A percentile compares a stretch with the other conserved stretches of the same genome.
These are phyloP conservation scores for Vitis rotundifolia DNA, from an alignment of 164 flowering plant species.

Conservation along the genomic window DNA sequence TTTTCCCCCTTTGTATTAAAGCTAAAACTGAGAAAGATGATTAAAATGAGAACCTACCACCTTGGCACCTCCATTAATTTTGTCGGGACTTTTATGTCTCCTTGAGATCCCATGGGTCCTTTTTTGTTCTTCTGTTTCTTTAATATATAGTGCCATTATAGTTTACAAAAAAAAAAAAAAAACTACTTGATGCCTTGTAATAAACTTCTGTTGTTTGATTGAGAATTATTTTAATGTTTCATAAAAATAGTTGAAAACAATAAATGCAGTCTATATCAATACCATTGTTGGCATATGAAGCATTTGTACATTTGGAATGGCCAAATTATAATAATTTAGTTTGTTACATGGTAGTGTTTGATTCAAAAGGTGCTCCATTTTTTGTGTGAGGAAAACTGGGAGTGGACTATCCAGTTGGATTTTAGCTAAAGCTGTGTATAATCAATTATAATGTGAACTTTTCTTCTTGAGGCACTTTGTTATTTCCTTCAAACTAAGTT, in stretches of 20 bases:
- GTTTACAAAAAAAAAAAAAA: no score
- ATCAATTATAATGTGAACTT: neutral
- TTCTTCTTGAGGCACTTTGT: neutral
- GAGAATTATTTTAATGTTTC: neutral
- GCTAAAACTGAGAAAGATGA: no score
- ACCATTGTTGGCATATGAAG: neutral
- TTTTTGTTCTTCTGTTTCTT: no score
- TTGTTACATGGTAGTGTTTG: neutral
- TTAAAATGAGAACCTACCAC: no score
- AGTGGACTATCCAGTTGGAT: neutral
- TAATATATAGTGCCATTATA: no score
- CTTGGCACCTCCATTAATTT: no score
- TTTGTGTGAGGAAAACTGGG: neutral
- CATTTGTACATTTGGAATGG: neutral
- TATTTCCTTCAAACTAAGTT: conserved; percentile 1
- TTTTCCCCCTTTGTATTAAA: no score
- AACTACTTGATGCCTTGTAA: neutral
- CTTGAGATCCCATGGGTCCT: no score
- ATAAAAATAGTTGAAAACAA: neutral
- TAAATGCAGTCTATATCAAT: neutral
- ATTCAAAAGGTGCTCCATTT: neutral
- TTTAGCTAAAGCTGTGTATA: neutral
- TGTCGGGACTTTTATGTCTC: no score
- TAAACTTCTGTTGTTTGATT: neutral
- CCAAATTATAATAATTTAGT: neutral